Percentiles rank a stretch among this genome's conserved stretches.
Evolutionary conservation across 2,329 filamentous ascomycete species (phyloP).

Genomic region (Scleromitrula shiraiana): DNA sequence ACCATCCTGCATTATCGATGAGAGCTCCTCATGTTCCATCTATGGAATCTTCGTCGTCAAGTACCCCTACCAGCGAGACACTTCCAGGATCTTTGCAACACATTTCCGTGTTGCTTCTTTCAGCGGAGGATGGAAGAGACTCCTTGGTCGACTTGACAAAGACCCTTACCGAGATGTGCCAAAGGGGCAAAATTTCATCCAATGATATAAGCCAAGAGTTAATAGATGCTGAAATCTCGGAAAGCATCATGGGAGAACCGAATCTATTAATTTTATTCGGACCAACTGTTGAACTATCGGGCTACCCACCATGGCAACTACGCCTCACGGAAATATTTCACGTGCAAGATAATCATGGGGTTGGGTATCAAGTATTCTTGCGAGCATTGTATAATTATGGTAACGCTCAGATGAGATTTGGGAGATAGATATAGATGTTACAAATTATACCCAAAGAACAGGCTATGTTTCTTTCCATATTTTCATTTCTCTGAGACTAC

Average conservation of each 20-base stretch:
- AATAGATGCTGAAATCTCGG: slow-evolving; percentile 78
- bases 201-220: slow-evolving; percentile 78
- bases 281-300: slow-evolving; percentile 72
- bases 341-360: slow-evolving; percentile 66
- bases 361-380: slow-evolving; percentile 92
- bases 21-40: slow-evolving; percentile 62
- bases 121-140: slow-evolving; percentile 80
- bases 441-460: background rate
- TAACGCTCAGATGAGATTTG: slow-evolving; percentile 77
- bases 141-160: slow-evolving; percentile 93
- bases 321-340: slow-evolving; percentile 90
- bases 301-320: slow-evolving; percentile 96
- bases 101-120: slow-evolving; percentile 67
- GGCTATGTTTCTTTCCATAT: slow-evolving; percentile 19
- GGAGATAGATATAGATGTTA: slow-evolving; percentile 22
- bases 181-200: slow-evolving; percentile 72
- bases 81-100: slow-evolving; percentile 31
- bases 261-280: slow-evolving; percentile 85
- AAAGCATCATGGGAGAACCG: slow-evolving; percentile 77
- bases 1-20: slow-evolving; percentile 64
- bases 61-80: slow-evolving; percentile 36
- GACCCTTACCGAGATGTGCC: slow-evolving; percentile 90
- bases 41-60: slow-evolving; percentile 39
- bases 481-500: slow-evolving; percentile 37
- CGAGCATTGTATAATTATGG: slow-evolving; percentile 77